A percentile compares a stretch with the other conserved stretches of the same genome.
Evolutionary conservation across 179 eudicot genomes (phyloP).

Genomic region (Vitellaria paradoxa): DNA sequence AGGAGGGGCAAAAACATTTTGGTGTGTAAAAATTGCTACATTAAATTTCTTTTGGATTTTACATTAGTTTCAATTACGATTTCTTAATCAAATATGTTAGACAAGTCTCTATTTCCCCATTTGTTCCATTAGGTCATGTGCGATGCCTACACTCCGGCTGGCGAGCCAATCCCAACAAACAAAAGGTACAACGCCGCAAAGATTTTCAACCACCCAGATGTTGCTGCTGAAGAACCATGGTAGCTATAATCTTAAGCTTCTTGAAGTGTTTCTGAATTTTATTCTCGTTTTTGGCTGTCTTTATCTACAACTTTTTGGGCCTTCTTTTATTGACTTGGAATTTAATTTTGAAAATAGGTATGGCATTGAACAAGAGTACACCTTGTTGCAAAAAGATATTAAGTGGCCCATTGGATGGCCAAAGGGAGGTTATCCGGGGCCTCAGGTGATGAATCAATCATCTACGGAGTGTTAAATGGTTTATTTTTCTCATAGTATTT

Average conservation of each 20-base stretch:
- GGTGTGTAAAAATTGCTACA: conserved; percentile 32
- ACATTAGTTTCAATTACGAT: neutral
- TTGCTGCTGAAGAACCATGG: conserved; percentile 75
- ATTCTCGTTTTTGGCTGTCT: neutral
- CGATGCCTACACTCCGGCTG: conserved; percentile 90
- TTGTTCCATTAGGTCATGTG: conserved; percentile 62
- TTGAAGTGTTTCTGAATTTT: neutral
- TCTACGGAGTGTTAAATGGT: neutral
- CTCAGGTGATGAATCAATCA: conserved; percentile 55
- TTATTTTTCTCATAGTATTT: neutral
- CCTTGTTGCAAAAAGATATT: conserved; percentile 73
- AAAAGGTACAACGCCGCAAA: conserved; percentile 74
- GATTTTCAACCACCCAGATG: conserved; percentile 81
- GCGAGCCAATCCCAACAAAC: conserved; percentile 95
- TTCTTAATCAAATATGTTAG: neutral
- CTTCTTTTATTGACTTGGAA: neutral
- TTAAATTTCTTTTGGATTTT: neutral
- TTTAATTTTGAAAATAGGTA: conserved; percentile 45
- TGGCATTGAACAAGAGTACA: conserved; percentile 95
- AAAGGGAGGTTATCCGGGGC: conserved; percentile 87
- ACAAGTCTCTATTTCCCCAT: neutral
- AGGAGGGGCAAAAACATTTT: conserved; percentile 89
- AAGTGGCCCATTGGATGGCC: conserved; percentile 99
- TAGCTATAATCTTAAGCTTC: conserved; percentile 21
- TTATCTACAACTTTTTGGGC: neutral